Percentiles rank a stretch among this genome's conserved stretches.
These are phyloP conservation scores for Actinidia chinensis DNA, from an alignment of 179 eudicot species.

Conservation along the genomic window DNA sequence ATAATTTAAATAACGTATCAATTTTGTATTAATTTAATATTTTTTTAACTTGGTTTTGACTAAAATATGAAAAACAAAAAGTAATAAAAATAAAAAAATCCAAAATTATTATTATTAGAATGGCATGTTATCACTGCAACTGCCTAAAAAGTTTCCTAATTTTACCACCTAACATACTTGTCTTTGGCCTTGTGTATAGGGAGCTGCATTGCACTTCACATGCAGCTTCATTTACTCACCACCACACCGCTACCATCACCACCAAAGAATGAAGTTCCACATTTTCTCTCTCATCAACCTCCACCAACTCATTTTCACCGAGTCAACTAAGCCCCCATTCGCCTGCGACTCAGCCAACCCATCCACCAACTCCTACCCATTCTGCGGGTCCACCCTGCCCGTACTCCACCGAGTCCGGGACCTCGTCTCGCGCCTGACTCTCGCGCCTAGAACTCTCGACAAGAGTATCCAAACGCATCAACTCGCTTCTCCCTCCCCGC, in stretches of 20 bases:
- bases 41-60: too few relatives aligned
- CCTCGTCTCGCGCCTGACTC: constrained; percentile 52
- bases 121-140: too few relatives aligned
- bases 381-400: constrained; percentile 43
- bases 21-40: too few relatives aligned
- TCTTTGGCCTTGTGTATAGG: too few relatives aligned
- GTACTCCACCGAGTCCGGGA: constrained; percentile 44
- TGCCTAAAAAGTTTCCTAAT: too few relatives aligned
- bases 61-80: too few relatives aligned
- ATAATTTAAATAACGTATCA: too few relatives aligned
- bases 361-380: constrained; percentile 38
- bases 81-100: too few relatives aligned
- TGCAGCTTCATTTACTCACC: background rate
- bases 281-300: background rate
- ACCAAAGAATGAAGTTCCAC: background rate
- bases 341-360: constrained; percentile 56
- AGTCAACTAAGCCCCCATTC: constrained; percentile 14
- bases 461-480: constrained; percentile 67
- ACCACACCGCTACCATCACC: background rate
- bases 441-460: too few relatives aligned
- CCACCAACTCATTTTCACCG: background rate
- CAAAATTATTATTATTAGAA: too few relatives aligned
- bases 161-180: too few relatives aligned
- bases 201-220: too few relatives aligned
- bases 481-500: constrained; percentile 70